Evolutionary conservation across 2,329 filamentous ascomycete genomes (phyloP).

Genomic region (Claviceps purpurea): DNA sequence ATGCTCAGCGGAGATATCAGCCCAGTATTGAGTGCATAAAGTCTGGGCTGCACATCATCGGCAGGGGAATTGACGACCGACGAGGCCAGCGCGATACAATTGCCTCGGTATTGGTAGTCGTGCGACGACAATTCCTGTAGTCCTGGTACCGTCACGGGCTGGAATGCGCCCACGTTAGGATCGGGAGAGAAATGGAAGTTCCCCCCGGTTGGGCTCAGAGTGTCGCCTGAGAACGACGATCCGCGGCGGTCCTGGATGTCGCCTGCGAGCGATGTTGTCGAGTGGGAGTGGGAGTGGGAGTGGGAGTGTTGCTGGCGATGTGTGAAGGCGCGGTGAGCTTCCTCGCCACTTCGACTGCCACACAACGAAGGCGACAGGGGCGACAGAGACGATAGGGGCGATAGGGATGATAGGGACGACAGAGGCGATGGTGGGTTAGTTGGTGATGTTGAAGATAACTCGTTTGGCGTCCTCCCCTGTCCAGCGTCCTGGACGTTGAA

Average conservation of each 20-base stretch:
- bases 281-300: conserved; percentile 18
- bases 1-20: conserved; percentile 25
- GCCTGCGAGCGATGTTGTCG: conserved; percentile 19
- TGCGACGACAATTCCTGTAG: conserved; percentile 22
- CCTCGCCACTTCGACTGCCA: conserved; percentile 56
- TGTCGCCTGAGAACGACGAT: conserved; percentile 56
- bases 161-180: conserved; percentile 52
- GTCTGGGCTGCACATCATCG: conserved; percentile 28
- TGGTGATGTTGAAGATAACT: conserved; percentile 62
- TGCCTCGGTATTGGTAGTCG: conserved; percentile 56
- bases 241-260: conserved; percentile 19
- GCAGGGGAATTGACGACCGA: conserved; percentile 39
- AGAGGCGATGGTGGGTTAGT: conserved; percentile 51
- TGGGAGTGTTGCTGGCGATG: conserved; percentile 22
- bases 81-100: conserved; percentile 39
- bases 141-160: conserved; percentile 21
- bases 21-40: conserved; percentile 31
- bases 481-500: conserved; percentile 42
- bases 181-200: conserved; percentile 68
- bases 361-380: conserved; percentile 48
- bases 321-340: conserved; percentile 34
- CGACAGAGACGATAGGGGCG: too few species aligned
- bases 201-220: conserved; percentile 55
- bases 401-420: conserved; percentile 23
- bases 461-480: conserved; percentile 31